Base-by-base conservation (phyloP, 345 rosid species). In the Combretum micranthum region DNA sequence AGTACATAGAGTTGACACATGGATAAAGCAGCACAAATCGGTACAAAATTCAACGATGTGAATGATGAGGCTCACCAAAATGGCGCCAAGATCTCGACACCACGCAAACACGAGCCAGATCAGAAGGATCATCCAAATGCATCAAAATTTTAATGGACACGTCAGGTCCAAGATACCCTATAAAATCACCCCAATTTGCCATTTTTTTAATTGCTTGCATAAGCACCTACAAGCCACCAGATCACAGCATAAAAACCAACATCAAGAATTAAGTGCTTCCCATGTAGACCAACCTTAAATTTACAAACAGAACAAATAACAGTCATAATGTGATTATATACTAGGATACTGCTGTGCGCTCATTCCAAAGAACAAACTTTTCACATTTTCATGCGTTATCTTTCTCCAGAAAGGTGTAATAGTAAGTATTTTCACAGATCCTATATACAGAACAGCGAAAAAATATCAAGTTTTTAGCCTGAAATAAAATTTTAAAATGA, bases 51-150 rank as follows among this genome's bases (percentile, higher is more conserved):
- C 26, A 23, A 15, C 20, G 16, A 47, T 25, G 19, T 14, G 12
- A 11, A 42, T 17, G 32, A 15, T 19, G 39, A 22, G 22, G 52
- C 44, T 56, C 61, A 72, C 66, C 62, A 37, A 69, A 69, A n/a
- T 48, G 72, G 60, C 39, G 57, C 80, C 77, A 60, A 25, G 74
- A 47, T 13, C 44, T 45, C 8, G 74, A 66, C 13, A 65, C 70
- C 0, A 63, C 60, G 22, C 63, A 64, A 51, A 53, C 72, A 22
- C 71, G 74, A 47, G 68, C 69, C 44, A 62, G 64, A 52, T 75
- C 75, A 62, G 70, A 65, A 11, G 75, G 70, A 19, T 70, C 75
- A 39, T 70, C 75, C 66, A 70, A 61, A 18, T 46, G 66, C 32
- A 53, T 25, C 37, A 70, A 42, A n/a, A 72, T 47, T 44, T 72